Conservation (phyloP, 371 early-diverging fungal genomes). For the Mortierella sp. region DNA sequence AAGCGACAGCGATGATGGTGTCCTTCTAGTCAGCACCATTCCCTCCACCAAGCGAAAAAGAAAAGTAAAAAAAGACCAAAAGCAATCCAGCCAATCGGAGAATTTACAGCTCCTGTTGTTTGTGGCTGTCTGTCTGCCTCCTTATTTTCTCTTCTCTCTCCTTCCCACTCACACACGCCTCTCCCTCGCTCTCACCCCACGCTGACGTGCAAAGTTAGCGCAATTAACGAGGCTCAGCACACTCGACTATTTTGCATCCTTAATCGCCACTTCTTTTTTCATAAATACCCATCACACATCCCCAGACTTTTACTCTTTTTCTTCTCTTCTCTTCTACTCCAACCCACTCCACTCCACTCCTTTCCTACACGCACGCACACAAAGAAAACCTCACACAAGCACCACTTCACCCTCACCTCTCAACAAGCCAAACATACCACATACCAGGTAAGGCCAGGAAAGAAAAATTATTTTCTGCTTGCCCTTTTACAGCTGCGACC, state of each 20-base stretch:
- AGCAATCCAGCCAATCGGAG: slow-evolving; percentile 27
- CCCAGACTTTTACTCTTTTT: neutral
- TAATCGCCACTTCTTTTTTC: neutral
- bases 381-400: neutral
- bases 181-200: neutral
- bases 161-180: neutral
- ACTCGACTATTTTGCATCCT: too few species aligned
- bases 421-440: too few species aligned
- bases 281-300: neutral
- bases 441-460: too few species aligned
- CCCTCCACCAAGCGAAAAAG: neutral
- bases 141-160: neutral
- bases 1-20: neutral
- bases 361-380: too few species aligned
- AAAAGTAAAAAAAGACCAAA: neutral
- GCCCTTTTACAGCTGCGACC: neutral
- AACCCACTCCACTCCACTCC: neutral
- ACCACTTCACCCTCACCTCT: neutral
- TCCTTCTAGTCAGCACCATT: neutral
- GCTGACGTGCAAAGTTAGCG: neutral
- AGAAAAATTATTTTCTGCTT: too few species aligned
- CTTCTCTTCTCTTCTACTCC: neutral
- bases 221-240: too few species aligned
- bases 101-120: slow-evolving; percentile 17
- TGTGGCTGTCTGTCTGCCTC: neutral